A percentile compares a stretch with the other conserved stretches of the same genome.
These are phyloP conservation scores for Ophiosphaerella herpotricha DNA, from an alignment of 2,329 filamentous ascomycete species.

Conservation along the genomic window DNA sequence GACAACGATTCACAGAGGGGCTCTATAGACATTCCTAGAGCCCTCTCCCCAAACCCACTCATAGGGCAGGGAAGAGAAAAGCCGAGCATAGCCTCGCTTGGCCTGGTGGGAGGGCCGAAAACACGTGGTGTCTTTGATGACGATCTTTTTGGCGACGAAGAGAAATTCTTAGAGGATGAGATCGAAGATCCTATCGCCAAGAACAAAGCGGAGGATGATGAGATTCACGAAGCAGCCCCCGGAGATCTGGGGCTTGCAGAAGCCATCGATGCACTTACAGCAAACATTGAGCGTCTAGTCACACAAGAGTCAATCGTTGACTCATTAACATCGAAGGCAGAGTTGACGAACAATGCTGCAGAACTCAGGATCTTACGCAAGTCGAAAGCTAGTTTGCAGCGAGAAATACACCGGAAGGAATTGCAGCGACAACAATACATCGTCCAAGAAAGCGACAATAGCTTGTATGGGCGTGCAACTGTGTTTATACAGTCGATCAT, in stretches of 20 bases:
- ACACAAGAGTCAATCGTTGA: slow-evolving; percentile 91
- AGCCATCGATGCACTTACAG: slow-evolving; percentile 84
- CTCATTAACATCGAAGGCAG: slow-evolving; percentile 88
- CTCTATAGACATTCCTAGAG: slow-evolving; percentile 62
- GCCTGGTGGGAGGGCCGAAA: slow-evolving; percentile 83
- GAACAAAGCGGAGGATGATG: slow-evolving; percentile 70
- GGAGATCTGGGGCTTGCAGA: slow-evolving; percentile 92
- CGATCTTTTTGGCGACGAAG: slow-evolving; percentile 88
- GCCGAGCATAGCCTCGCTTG: slow-evolving; percentile 88
- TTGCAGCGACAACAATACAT: slow-evolving; percentile 96
- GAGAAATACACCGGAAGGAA: slow-evolving; percentile 92
- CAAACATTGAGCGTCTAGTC: slow-evolving; percentile 85
- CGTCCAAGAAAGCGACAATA: slow-evolving; percentile 97
- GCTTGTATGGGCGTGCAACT: slow-evolving; percentile 86
- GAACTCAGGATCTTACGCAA: slow-evolving; percentile 91
- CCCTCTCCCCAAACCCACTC: slow-evolving; percentile 45
- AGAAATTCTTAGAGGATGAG: slow-evolving; percentile 85
- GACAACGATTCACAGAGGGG: slow-evolving; percentile 66
- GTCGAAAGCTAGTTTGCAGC: slow-evolving; percentile 88
- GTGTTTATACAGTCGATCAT: slow-evolving; percentile 92
- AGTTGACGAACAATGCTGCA: slow-evolving; percentile 94
- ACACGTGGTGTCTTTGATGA: slow-evolving; percentile 92
- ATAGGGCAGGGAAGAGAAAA: slow-evolving; percentile 57
- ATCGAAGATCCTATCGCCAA: slow-evolving; percentile 70
- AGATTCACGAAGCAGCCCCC: slow-evolving; percentile 91